Conservation (phyloP, 495 filamentous ascomycete species). For the Aspergillus wentii region DNA sequence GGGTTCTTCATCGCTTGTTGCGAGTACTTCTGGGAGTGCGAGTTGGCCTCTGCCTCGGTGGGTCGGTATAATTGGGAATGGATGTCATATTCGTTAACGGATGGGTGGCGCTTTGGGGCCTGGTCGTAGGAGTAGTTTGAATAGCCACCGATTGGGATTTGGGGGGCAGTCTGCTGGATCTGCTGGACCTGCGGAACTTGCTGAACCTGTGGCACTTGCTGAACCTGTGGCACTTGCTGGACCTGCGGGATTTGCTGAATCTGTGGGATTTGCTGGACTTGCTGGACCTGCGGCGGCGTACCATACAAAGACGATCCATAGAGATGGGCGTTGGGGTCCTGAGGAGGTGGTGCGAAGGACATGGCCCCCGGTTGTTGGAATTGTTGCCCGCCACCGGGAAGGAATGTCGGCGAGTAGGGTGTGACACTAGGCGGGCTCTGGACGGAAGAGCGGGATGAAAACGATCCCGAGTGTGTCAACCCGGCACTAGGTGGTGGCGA, state of each 20-base stretch:
- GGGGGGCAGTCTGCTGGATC: constrained; percentile 12
- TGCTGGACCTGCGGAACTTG: constrained; percentile 21
- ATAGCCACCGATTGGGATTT: constrained; percentile 42
- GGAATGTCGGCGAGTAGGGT: constrained; percentile 30
- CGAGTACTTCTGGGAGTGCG: constrained; percentile 39
- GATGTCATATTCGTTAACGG: constrained; percentile 53
- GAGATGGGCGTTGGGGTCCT: constrained; percentile 41
- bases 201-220: constrained; percentile 10
- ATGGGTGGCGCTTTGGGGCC: constrained; percentile 26
- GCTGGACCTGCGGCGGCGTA: too few relatives aligned
- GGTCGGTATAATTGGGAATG: constrained; percentile 78
- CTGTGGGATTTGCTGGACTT: constrained; percentile 10
- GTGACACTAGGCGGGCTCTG: constrained; percentile 23
- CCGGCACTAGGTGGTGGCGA: constrained; percentile 33
- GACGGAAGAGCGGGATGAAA: constrained; percentile 17
- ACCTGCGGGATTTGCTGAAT: constrained; percentile 13
- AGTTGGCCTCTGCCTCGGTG: constrained; percentile 54
- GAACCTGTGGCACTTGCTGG: constrained; percentile 10
- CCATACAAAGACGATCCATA: too few relatives aligned
- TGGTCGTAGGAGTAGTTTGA: constrained; percentile 52
- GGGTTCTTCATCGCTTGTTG: constrained; percentile 49
- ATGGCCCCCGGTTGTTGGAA: constrained; percentile 23
- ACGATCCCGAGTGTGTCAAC: constrained; percentile 21
- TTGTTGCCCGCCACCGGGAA: constrained; percentile 8
- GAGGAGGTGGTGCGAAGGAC: constrained; percentile 41